Percentiles rank a stretch among this genome's conserved stretches.
These are phyloP conservation scores for Capsicum rhomboideum DNA, from an alignment of 257 asterid genomes.

Conservation along the genomic window DNA sequence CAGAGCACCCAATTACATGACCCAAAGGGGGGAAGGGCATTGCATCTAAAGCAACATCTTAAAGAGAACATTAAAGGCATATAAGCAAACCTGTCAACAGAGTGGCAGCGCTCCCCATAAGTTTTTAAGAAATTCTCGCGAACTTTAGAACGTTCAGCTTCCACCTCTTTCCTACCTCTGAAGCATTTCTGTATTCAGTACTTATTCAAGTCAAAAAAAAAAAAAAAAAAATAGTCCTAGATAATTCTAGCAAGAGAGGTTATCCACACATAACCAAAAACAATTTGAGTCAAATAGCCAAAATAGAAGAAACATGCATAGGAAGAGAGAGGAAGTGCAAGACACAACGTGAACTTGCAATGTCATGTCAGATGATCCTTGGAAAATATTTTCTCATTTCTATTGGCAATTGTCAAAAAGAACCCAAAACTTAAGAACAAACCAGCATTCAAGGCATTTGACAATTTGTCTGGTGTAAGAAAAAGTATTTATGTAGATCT, in stretches of 20 bases:
- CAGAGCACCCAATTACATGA: background rate
- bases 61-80: conserved; percentile 7
- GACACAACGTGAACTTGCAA: background rate
- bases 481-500: background rate
- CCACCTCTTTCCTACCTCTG: conserved; percentile 80
- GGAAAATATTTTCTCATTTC: background rate
- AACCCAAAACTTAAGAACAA: background rate
- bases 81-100: conserved; percentile 59
- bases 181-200: conserved; percentile 72
- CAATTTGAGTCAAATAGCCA: background rate
- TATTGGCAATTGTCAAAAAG: background rate
- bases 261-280: background rate
- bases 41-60: background rate
- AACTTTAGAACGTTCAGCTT: conserved; percentile 64
- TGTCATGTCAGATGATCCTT: background rate
- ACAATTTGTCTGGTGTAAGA: background rate
- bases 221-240: background rate
- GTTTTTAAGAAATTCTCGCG: conserved; percentile 65
- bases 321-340: background rate
- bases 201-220: conserved; percentile 21
- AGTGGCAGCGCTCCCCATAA: conserved; percentile 56
- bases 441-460: background rate
- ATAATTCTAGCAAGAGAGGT: background rate
- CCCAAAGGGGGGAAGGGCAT: background rate
- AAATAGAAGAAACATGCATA: background rate